These are phyloP conservation scores for Neopestalotiopsis sp. DNA, from an alignment of 2,329 filamentous ascomycete genomes.

Conservation along the genomic window DNA sequence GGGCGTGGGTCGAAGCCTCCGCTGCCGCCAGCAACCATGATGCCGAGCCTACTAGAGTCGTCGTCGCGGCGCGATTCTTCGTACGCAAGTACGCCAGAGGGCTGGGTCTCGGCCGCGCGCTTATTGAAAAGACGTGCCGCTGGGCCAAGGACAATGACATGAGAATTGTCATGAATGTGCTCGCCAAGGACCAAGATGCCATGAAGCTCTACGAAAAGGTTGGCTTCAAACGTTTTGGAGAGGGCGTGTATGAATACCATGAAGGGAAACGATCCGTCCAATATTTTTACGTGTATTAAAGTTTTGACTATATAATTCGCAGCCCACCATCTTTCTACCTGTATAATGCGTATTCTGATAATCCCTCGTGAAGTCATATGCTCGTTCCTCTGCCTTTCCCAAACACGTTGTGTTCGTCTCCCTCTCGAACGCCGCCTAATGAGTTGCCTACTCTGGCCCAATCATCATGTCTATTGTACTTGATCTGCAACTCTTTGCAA, in stretches of 20 bases:
- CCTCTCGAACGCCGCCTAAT: neutral
- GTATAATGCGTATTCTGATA: neutral
- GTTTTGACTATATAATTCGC: too few species aligned
- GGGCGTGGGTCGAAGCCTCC: neutral
- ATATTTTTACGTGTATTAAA: constrained; percentile 13
- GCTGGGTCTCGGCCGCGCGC: neutral
- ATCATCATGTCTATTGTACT: neutral
- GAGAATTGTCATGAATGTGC: constrained; percentile 14
- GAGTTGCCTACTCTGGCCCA: neutral
- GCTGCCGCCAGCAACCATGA: neutral
- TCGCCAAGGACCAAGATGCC: constrained; percentile 2
- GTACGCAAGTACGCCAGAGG: constrained; percentile 3
- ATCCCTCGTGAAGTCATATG: neutral
- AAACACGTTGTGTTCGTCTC: neutral
- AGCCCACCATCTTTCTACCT: neutral
- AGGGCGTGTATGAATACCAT: constrained; percentile 3
- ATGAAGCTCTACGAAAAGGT: constrained; percentile 10
- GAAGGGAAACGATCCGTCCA: neutral
- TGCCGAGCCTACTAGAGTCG: neutral
- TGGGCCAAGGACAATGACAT: constrained; percentile 6
- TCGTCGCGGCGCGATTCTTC: constrained; percentile 13
- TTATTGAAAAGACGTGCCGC: constrained; percentile 3
- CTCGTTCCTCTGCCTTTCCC: neutral
- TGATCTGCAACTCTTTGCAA: constrained; percentile 11
- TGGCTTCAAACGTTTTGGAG: neutral